Evolutionary conservation across 345 rosid species (phyloP).

Genomic region (Ricinus communis): DNA sequence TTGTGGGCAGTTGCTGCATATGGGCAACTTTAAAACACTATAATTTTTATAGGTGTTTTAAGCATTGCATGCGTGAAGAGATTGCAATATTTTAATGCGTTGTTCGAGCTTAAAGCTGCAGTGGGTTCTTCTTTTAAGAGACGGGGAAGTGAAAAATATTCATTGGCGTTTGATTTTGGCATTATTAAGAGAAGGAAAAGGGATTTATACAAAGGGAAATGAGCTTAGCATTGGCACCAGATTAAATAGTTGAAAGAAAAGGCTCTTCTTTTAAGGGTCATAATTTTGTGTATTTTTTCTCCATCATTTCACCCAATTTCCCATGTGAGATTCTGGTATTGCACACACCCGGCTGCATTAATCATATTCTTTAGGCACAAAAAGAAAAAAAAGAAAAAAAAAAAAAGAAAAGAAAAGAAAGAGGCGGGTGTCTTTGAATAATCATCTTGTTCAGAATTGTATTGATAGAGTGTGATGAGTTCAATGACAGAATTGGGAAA

Average conservation of each 20-base stretch:
- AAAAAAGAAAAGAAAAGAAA: too few relatives aligned
- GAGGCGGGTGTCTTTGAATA: too few relatives aligned
- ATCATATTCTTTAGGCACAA: background rate
- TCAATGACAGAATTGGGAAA: too few relatives aligned
- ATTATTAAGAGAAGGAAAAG: background rate
- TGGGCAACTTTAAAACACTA: background rate
- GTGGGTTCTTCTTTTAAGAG: conserved; percentile 44
- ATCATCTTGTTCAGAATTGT: too few relatives aligned
- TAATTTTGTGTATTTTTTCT: background rate
- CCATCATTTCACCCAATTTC: conserved; percentile 22
- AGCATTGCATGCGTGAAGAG: conserved; percentile 16
- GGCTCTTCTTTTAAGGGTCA: conserved; percentile 23
- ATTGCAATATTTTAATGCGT: conserved; percentile 5
- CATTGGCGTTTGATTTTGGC: conserved; percentile 10
- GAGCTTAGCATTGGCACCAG: background rate
- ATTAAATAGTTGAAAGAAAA: background rate
- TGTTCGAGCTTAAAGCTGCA: conserved; percentile 16
- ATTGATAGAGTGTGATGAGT: too few relatives aligned
- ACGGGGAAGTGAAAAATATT: background rate
- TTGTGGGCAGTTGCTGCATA: background rate
- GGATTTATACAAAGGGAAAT: background rate
- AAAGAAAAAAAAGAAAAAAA: too few relatives aligned
- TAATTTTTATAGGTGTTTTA: background rate
- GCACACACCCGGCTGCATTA: too few relatives aligned
- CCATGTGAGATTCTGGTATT: background rate